phyloP scores from a whole-genome alignment of 2,329 filamentous ascomycete genomes.

The Aureobasidium melanogenum region DNA sequence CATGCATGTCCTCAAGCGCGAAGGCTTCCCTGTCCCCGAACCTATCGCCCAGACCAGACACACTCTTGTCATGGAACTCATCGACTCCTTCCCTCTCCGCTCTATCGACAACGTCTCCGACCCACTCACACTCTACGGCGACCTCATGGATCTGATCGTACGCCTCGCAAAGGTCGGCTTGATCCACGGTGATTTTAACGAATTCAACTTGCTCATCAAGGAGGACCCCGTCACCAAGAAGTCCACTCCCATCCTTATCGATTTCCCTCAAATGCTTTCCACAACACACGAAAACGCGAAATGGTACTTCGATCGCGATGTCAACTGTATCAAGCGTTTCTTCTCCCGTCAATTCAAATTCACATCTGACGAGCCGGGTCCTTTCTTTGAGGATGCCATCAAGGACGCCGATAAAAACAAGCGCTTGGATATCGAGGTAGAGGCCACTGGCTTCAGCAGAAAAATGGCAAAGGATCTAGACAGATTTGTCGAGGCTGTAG shows the following conservation, averaged over 20 bases:
- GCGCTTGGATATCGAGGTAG: constrained; percentile 77
- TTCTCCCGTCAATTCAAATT: constrained; percentile 88
- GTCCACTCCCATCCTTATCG: constrained; percentile 71
- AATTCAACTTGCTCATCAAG: constrained; percentile 95
- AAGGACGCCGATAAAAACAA: constrained; percentile 60
- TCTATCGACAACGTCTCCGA: constrained; percentile 80
- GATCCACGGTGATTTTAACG: constrained; percentile 98
- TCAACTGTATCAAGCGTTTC: constrained; percentile 90
- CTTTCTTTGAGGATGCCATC: constrained; percentile 75
- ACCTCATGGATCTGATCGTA: constrained; percentile 79
- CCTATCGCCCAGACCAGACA: constrained; percentile 85
- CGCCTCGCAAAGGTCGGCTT: constrained; percentile 75
- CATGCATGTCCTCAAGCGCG: constrained; percentile 75
- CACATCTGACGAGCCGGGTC: constrained; percentile 68
- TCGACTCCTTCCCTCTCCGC: constrained; percentile 85
- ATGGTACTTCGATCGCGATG: constrained; percentile 95
- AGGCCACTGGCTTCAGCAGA: constrained; percentile 90
- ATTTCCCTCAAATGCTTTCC: constrained; percentile 97
- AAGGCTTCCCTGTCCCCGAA: constrained; percentile 82
- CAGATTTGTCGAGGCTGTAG: constrained; percentile 69
- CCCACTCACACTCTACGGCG: constrained; percentile 78
- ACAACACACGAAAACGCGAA: constrained; percentile 89
- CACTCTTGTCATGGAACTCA: constrained; percentile 90
- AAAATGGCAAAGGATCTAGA: constrained; percentile 96
- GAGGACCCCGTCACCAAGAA: constrained; percentile 43